Evolutionary conservation across 2,329 filamentous ascomycete genomes (phyloP).

Genomic region (Colletotrichum sp.): DNA sequence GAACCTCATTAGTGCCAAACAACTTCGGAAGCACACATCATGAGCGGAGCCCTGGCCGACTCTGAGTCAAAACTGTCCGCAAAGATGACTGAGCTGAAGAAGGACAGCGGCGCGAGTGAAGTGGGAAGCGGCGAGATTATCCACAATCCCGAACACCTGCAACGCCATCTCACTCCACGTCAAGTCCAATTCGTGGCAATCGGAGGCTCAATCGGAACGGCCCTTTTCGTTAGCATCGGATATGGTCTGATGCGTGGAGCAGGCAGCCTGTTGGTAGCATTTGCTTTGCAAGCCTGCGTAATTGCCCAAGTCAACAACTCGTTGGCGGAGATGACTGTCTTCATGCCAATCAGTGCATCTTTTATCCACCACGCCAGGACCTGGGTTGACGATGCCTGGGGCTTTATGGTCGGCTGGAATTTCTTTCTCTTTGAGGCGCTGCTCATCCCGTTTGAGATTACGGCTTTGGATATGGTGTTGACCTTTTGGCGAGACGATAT

Average conservation of each 20-base stretch:
- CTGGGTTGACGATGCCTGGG: constrained; percentile 54
- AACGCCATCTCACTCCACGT: neutral
- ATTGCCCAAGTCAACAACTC: constrained; percentile 47
- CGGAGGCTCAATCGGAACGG: neutral
- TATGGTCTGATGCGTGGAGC: neutral
- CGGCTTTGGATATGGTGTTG: constrained; percentile 43
- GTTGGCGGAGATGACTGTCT: constrained; percentile 19
- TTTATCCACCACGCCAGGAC: constrained; percentile 55
- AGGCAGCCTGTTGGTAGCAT: neutral
- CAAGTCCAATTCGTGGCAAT: neutral
- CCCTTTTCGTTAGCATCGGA: neutral
- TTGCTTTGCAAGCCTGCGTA: neutral
- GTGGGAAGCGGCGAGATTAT: neutral
- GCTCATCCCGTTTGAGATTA: constrained; percentile 57
- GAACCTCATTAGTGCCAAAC: neutral
- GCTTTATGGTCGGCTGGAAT: constrained; percentile 54
- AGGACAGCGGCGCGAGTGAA: neutral
- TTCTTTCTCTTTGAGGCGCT: constrained; percentile 57
- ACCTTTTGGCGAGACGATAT: constrained; percentile 40
- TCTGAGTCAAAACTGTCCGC: neutral
- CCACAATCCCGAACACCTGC: neutral
- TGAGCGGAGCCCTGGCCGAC: neutral
- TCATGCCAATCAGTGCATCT: constrained; percentile 41
- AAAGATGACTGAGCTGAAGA: neutral
- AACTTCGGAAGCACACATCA: neutral